Evolutionary conservation across 225 moss, liverwort and hornwort species (phyloP).

Genomic region (Sphagnum contortum): DNA sequence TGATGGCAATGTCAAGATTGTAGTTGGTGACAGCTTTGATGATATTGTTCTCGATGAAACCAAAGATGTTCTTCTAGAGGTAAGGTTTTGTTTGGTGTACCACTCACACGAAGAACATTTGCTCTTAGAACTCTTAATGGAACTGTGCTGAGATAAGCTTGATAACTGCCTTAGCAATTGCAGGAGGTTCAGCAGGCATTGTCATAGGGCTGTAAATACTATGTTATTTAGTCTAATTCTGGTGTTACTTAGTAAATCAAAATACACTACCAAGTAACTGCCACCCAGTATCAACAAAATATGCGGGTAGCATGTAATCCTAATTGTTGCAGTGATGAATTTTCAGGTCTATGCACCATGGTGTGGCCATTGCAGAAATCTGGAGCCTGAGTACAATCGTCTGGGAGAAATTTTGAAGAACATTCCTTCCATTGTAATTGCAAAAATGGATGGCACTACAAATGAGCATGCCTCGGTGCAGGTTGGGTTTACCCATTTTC

Average conservation of each 20-base stretch:
- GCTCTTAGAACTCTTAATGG: no score
- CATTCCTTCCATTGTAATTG: constrained; percentile 69
- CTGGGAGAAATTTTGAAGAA: constrained; percentile 49
- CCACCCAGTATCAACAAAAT: no score
- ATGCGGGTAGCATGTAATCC: no score
- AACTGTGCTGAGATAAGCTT: no score
- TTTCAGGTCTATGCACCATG: constrained; percentile 70
- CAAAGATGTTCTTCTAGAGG: constrained; percentile 79
- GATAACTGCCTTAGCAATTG: no score
- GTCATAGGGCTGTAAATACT: no score
- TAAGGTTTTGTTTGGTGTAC: constrained; percentile 1
- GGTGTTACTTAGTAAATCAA: no score
- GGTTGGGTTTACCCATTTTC: constrained; percentile 16
- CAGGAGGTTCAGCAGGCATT: no score
- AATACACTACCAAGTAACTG: no score
- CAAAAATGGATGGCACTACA: constrained; percentile 83
- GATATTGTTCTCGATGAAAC: constrained; percentile 68
- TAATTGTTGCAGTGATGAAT: no score
- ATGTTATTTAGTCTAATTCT: no score
- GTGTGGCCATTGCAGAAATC: constrained; percentile 74
- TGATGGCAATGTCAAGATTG: constrained; percentile 63
- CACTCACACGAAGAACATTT: no score
- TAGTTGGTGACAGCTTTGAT: constrained; percentile 68
- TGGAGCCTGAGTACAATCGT: constrained; percentile 71
- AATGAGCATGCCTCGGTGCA: constrained; percentile 66